These are phyloP conservation scores for Moricandia moricandioides DNA, from an alignment of 345 rosid species.

Conservation along the genomic window DNA sequence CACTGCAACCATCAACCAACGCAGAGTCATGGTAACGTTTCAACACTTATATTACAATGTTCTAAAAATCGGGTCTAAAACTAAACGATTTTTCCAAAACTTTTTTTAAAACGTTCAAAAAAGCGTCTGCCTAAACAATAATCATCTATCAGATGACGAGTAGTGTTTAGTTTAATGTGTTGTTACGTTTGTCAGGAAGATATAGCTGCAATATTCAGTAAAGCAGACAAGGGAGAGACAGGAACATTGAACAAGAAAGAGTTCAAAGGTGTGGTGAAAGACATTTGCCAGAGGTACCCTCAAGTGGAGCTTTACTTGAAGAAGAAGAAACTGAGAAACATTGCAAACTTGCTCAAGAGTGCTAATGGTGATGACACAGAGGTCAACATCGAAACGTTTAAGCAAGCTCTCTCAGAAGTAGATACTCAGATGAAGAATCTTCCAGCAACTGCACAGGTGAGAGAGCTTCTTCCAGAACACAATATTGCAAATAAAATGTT, in stretches of 20 bases:
- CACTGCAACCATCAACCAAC: conserved; percentile 75
- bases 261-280: conserved; percentile 54
- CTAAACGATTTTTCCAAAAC: too few relatives aligned
- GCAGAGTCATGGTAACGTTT: conserved; percentile 55
- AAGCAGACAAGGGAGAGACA: conserved; percentile 56
- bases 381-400: conserved; percentile 55
- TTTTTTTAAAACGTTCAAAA: too few relatives aligned
- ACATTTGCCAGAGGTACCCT: conserved; percentile 77
- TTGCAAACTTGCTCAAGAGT: conserved; percentile 46
- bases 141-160: background rate
- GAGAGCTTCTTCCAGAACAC: background rate
- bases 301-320: conserved; percentile 68
- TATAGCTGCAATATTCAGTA: conserved; percentile 56
- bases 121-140: too few relatives aligned
- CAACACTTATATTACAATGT: background rate
- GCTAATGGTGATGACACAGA: conserved; percentile 41
- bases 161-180: background rate
- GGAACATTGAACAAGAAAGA: conserved; percentile 50
- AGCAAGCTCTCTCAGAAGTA: conserved; percentile 58
- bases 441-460: conserved; percentile 85
- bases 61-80: too few relatives aligned
- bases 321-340: conserved; percentile 49
- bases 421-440: conserved; percentile 80
- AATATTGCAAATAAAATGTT: background rate
- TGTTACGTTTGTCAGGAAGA: conserved; percentile 54